Percentiles rank a stretch among this genome's conserved stretches.
phyloP scores from a whole-genome alignment of 768 basidiomycete genomes.

The Krasilnikovozyma curviuscula region DNA sequence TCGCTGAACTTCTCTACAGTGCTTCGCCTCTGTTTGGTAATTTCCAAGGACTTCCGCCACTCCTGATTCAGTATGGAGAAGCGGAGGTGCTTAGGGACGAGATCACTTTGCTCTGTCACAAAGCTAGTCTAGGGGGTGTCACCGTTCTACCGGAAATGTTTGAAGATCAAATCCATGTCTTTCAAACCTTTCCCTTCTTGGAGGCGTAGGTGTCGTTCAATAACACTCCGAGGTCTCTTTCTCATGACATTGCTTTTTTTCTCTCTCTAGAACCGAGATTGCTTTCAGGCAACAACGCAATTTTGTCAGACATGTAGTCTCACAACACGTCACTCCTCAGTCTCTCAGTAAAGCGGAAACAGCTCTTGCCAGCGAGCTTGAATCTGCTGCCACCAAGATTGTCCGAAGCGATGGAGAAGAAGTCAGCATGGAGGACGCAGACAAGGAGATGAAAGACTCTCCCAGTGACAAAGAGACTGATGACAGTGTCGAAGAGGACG shows the following conservation, averaged over 20 bases:
- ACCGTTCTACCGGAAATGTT: slow-evolving; percentile 71
- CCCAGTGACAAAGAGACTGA: too few species aligned
- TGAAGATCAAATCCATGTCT: slow-evolving; percentile 85
- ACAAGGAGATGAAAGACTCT: too few species aligned
- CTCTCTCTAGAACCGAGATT: background rate
- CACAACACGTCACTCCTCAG: too few species aligned
- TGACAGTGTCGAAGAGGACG: too few species aligned
- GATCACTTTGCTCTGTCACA: slow-evolving; percentile 74
- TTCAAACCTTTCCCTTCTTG: slow-evolving; percentile 58
- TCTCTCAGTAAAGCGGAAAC: too few species aligned
- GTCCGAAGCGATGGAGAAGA: too few species aligned
- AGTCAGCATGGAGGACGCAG: too few species aligned
- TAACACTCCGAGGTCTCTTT: background rate
- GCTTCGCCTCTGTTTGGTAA: slow-evolving; percentile 83
- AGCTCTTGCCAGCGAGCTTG: too few species aligned
- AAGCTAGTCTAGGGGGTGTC: slow-evolving; percentile 71
- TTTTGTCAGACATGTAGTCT: too few species aligned
- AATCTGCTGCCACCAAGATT: too few species aligned
- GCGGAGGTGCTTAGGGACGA: slow-evolving; percentile 92
- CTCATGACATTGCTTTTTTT: background rate
- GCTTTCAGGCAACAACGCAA: slow-evolving; percentile 5
- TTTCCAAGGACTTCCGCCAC: slow-evolving; percentile 63
- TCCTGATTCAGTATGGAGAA: slow-evolving; percentile 70
- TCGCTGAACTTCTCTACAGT: background rate
- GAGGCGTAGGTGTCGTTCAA: background rate